phyloP scores from a whole-genome alignment of 495 filamentous ascomycete species.

The Penicillium maclennaniae region DNA sequence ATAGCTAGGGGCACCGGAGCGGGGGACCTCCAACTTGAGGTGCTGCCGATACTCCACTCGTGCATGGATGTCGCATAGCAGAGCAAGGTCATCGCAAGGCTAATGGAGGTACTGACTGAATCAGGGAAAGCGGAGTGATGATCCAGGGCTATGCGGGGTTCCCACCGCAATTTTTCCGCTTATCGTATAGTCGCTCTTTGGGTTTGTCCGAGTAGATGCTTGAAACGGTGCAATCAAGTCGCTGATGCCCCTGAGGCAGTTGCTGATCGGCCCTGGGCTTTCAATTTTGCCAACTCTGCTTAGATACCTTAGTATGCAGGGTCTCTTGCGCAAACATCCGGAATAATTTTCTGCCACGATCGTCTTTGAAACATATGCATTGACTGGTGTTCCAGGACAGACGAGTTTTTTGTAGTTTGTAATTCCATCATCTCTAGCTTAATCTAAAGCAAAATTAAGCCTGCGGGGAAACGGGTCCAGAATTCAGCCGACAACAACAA shows the following conservation, averaged over 20 bases:
- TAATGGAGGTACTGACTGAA: slow-evolving; percentile 2
- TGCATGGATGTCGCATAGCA: slow-evolving; percentile 12
- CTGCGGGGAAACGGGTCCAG: slow-evolving; percentile 15
- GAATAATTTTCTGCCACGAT: background rate
- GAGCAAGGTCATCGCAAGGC: slow-evolving; percentile 5
- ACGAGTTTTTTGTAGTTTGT: background rate
- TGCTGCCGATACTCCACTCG: slow-evolving; percentile 3
- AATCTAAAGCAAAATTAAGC: background rate
- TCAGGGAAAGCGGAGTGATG: slow-evolving; percentile 16
- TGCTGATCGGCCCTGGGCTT: too few species aligned
- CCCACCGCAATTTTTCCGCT: slow-evolving; percentile 30
- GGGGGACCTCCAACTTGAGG: slow-evolving; percentile 8
- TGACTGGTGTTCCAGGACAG: too few species aligned
- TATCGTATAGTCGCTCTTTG: slow-evolving; percentile 15
- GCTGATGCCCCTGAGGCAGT: too few species aligned
- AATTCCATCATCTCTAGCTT: background rate
- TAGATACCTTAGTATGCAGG: too few species aligned
- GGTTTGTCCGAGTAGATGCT: too few species aligned
- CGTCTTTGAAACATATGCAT: too few species aligned
- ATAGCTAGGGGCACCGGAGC: slow-evolving; percentile 13
- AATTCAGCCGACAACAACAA: slow-evolving; percentile 17
- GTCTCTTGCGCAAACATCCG: too few species aligned
- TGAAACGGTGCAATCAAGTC: too few species aligned
- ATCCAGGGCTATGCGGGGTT: slow-evolving; percentile 14
- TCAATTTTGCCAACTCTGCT: too few species aligned